Conservation (phyloP, 176 grass and related monocot genomes). For the Lolium perenne region DNA sequence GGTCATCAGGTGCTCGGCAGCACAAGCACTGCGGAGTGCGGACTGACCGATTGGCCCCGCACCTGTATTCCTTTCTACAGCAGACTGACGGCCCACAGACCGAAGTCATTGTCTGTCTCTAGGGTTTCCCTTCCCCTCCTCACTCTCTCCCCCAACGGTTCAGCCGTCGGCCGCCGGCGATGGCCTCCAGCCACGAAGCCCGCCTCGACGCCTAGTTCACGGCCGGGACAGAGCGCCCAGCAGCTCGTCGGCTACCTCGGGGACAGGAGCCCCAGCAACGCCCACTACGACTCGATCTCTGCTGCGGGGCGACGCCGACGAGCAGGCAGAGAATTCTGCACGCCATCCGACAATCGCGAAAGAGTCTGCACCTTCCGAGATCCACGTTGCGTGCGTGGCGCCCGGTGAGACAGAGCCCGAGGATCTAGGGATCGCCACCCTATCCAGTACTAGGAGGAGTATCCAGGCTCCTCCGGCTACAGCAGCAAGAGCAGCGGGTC, state of each 20-base stretch:
- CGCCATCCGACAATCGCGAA: background rate
- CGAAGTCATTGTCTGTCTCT: background rate
- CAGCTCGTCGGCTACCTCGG: background rate
- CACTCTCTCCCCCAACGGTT: background rate
- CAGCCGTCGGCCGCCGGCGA: background rate
- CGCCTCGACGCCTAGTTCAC: background rate
- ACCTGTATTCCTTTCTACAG: background rate
- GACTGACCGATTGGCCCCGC: background rate
- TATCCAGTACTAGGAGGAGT: no score
- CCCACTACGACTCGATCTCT: background rate
- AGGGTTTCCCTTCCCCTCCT: background rate
- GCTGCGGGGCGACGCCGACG: background rate
- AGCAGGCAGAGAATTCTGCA: background rate
- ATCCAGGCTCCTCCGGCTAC: background rate
- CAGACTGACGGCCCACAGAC: slow-evolving; percentile 1
- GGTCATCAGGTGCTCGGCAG: background rate
- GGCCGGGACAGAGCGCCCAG: background rate
- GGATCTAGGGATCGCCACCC: no score
- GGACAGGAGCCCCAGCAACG: background rate
- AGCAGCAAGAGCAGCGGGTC: background rate
- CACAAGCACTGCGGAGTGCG: no score
- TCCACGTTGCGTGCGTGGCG: background rate
- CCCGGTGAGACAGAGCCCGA: background rate
- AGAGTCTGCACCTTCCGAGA: background rate
- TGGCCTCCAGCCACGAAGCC: background rate